Percentiles rank a stretch among this genome's conserved stretches.
phyloP scores from a whole-genome alignment of 164 flowering plant genomes.

The Houttuynia cordata region DNA sequence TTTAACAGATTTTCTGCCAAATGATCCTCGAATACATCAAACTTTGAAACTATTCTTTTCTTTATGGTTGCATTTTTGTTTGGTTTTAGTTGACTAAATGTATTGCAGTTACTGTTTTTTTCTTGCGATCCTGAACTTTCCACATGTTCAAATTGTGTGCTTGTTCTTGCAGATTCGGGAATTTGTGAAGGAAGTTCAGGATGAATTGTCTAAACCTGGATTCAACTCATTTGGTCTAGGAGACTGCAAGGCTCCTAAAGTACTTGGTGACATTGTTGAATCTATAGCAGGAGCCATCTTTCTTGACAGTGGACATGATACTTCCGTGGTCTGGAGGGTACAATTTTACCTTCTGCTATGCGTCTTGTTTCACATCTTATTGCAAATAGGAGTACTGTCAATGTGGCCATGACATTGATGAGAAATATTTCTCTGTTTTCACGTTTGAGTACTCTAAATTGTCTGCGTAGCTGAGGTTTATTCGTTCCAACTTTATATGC shows the following conservation, averaged over 20 bases:
- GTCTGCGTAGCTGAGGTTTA: background rate
- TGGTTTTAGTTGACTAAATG: too few species aligned
- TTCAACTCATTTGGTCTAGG: slow-evolving; percentile 96
- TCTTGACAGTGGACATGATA: slow-evolving; percentile 69
- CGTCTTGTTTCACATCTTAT: background rate
- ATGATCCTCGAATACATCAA: background rate
- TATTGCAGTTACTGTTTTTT: background rate
- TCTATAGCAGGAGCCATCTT: slow-evolving; percentile 97
- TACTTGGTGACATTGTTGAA: slow-evolving; percentile 95
- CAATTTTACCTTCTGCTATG: slow-evolving; percentile 3
- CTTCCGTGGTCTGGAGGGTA: slow-evolving; percentile 85
- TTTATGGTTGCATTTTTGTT: too few species aligned
- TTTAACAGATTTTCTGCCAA: background rate
- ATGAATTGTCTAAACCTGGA: slow-evolving; percentile 67
- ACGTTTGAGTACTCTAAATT: background rate
- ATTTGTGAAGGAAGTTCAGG: slow-evolving; percentile 78
- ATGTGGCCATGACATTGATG: background rate
- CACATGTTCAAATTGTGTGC: slow-evolving; percentile 4
- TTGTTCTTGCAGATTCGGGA: slow-evolving; percentile 58
- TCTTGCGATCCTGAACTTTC: background rate
- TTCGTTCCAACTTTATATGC: background rate
- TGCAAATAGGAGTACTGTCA: background rate
- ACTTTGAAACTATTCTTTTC: background rate
- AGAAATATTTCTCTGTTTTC: background rate
- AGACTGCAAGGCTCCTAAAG: slow-evolving; percentile 99